phyloP scores from a whole-genome alignment of 163 green algal genomes.

The Scenedesmus sp. region DNA sequence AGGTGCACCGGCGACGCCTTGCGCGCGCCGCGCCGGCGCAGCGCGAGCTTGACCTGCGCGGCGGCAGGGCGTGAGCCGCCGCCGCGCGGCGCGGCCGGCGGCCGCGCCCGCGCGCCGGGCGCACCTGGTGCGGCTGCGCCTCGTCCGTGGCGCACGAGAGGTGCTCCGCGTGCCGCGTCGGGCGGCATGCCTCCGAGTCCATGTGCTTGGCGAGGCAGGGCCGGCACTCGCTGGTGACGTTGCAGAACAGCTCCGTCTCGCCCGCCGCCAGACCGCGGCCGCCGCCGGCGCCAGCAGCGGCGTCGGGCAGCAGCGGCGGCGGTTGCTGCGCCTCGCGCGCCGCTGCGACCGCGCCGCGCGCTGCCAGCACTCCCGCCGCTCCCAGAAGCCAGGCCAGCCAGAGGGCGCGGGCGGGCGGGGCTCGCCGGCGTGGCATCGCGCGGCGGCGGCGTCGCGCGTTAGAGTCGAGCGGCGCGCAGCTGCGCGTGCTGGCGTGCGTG shows the following conservation, averaged over 20 bases:
- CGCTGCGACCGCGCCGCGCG: not conserved
- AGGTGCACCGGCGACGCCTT: constrained; percentile 4
- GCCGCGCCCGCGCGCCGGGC: not conserved
- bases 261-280: constrained; percentile 1
- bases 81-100: no score
- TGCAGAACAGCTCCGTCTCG: constrained; percentile 23
- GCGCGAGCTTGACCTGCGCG: not conserved
- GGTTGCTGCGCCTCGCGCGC: not conserved
- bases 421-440: no score
- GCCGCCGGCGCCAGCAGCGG: no score
- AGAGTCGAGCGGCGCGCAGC: no score
- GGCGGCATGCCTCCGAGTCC: constrained; percentile 8
- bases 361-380: not conserved
- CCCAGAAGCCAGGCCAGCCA: constrained; percentile 31
- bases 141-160: constrained; percentile 7
- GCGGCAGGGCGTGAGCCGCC: no score
- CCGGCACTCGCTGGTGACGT: constrained; percentile 25
- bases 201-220: constrained; percentile 18
- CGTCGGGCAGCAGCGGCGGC: not conserved
- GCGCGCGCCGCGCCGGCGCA: not conserved
- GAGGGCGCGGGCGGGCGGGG: no score
- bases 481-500: no score
- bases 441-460: no score
- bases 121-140: not conserved
- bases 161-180: constrained; percentile 1